phyloP scores from a whole-genome alignment of 768 basidiomycete species.

The Auriculariales sp. region DNA sequence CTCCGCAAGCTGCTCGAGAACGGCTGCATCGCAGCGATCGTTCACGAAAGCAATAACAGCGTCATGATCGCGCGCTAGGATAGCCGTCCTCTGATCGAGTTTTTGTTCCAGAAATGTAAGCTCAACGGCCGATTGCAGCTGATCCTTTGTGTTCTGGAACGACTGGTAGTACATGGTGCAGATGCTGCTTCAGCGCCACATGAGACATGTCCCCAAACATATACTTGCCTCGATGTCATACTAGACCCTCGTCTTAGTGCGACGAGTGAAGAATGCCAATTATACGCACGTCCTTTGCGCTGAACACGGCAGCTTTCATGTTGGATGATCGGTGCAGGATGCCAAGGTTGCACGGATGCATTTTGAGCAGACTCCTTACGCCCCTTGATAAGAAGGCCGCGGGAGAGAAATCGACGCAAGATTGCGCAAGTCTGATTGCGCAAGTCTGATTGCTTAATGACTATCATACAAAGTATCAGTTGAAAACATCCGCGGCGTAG shows the following conservation, averaged over 20 bases:
- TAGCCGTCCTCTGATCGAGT: constrained; percentile 3
- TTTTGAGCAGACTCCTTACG: no score
- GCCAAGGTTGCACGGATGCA: no score
- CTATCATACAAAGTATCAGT: constrained; percentile 14
- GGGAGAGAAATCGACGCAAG: no score
- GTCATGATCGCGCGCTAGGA: constrained; percentile 6
- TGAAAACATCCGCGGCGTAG: constrained; percentile 33
- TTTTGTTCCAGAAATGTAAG: constrained; percentile 6
- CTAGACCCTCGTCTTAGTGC: neutral
- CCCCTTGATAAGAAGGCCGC: no score
- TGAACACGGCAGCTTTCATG: constrained; percentile 10
- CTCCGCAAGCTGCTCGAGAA: constrained; percentile 5
- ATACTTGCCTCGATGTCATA: neutral
- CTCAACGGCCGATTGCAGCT: constrained; percentile 3
- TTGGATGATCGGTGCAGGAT: no score
- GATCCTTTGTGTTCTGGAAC: constrained; percentile 8
- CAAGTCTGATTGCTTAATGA: no score
- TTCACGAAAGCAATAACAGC: constrained; percentile 11
- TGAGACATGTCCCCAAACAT: neutral
- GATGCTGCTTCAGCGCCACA: neutral
- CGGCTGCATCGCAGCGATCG: constrained; percentile 6
- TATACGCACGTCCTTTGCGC: constrained; percentile 7
- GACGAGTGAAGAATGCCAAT: neutral
- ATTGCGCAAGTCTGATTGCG: no score
- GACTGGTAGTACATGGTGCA: no score